A percentile compares a stretch with the other conserved stretches of the same genome.
Conservation (phyloP, 345 rosid genomes). For the Geranium brycei region DNA sequence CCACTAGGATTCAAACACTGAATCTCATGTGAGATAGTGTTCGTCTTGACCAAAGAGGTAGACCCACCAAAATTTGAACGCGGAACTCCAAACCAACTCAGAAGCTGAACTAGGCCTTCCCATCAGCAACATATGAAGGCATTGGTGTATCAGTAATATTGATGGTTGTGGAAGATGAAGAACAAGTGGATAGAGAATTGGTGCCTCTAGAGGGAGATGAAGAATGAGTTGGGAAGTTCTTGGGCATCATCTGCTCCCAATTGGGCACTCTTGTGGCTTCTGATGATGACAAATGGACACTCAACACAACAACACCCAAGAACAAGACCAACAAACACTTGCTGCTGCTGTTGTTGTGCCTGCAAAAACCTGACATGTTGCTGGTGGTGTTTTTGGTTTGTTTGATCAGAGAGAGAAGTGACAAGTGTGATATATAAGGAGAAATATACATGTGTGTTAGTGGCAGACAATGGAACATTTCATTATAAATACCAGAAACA, state of each 20-base stretch:
- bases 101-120: conserved; percentile 31
- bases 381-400: too few species aligned
- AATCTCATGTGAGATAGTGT: too few species aligned
- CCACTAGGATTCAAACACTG: too few species aligned
- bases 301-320: conserved; percentile 21
- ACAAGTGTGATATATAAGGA: too few species aligned
- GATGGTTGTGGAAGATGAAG: conserved; percentile 22
- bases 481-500: too few species aligned
- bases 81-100: too few species aligned
- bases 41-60: too few species aligned
- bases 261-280: conserved; percentile 61
- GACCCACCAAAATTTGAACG: too few species aligned
- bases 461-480: too few species aligned
- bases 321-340: conserved; percentile 21
- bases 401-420: too few species aligned
- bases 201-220: conserved; percentile 92
- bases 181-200: conserved; percentile 26
- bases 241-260: conserved; percentile 84
- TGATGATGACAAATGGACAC: conserved; percentile 18
- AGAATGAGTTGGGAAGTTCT: conserved; percentile 57
- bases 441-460: too few species aligned
- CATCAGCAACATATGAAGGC: conserved; percentile 26
- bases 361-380: conserved; percentile 29
- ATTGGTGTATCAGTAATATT: conserved; percentile 19
- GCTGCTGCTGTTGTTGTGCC: conserved; percentile 17